Conservation (phyloP, 164 flowering plant genomes). For the Annona squamosa region DNA sequence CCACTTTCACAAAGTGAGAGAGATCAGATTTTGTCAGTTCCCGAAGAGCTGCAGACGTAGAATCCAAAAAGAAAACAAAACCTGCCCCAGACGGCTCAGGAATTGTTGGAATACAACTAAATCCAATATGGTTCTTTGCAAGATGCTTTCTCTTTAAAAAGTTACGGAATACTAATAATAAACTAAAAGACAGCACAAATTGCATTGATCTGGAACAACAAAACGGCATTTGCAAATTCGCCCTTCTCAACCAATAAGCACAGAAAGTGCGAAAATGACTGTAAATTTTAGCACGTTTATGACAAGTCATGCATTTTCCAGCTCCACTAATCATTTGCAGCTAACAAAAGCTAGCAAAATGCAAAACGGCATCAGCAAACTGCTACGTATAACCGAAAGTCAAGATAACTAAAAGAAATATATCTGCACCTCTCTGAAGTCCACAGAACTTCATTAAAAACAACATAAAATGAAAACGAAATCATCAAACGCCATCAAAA, state of each 20-base stretch:
- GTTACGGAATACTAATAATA: background rate
- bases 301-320: background rate
- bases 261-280: background rate
- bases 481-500: background rate
- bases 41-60: background rate
- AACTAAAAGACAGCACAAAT: background rate
- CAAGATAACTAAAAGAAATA: background rate
- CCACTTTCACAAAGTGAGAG: background rate
- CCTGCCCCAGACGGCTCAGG: background rate
- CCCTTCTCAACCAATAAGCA: background rate
- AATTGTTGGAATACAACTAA: background rate
- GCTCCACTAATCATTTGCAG: background rate
- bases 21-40: background rate
- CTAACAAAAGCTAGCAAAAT: background rate
- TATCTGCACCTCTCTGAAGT: background rate
- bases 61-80: background rate
- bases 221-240: background rate
- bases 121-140: background rate
- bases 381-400: background rate
- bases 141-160: background rate
- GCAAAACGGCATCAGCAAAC: background rate
- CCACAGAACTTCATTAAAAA: background rate
- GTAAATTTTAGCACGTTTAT: background rate
- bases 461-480: background rate
- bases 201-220: background rate